phyloP scores from a whole-genome alignment of 768 basidiomycete genomes.

The Trametes coccinea region DNA sequence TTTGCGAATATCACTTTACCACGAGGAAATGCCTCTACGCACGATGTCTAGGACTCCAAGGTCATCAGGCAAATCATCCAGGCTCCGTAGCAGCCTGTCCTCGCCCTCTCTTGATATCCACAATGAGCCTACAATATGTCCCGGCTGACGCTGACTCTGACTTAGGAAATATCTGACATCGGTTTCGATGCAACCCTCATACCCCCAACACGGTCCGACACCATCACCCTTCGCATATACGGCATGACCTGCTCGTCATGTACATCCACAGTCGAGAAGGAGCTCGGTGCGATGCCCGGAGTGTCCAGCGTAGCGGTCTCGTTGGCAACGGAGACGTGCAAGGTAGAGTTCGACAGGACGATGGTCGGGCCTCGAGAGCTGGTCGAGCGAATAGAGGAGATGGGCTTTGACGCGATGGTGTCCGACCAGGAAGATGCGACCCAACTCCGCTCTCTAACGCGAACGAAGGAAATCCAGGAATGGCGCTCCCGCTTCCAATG shows the following conservation, averaged over 20 bases:
- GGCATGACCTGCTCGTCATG: slow-evolving; percentile 92
- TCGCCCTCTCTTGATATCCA: too few species aligned
- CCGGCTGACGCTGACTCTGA: neutral
- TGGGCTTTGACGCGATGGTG: slow-evolving; percentile 89
- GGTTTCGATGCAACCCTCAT: slow-evolving; percentile 88
- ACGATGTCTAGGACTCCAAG: too few species aligned
- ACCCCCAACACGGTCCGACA: slow-evolving; percentile 62
- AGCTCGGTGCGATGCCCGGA: slow-evolving; percentile 70
- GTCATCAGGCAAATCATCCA: too few species aligned
- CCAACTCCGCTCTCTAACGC: slow-evolving; percentile 81
- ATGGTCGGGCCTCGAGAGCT: slow-evolving; percentile 82
- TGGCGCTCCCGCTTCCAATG: slow-evolving; percentile 81
- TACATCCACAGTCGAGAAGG: slow-evolving; percentile 71
- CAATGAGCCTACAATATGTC: neutral
- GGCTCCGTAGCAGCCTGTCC: too few species aligned
- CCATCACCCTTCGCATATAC: slow-evolving; percentile 75
- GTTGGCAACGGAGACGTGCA: slow-evolving; percentile 73
- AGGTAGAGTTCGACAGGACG: slow-evolving; percentile 71
- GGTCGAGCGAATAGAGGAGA: slow-evolving; percentile 83
- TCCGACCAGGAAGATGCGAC: slow-evolving; percentile 79
- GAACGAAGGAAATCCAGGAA: slow-evolving; percentile 88
- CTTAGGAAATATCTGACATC: slow-evolving; percentile 87
- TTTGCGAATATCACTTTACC: too few species aligned
- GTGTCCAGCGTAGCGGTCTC: slow-evolving; percentile 72
- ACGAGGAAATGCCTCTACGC: too few species aligned